A percentile compares a stretch with the other conserved stretches of the same genome.
Evolutionary conservation across 2,329 filamentous ascomycete genomes (phyloP).

Genomic region (Elsinoe necatrix): DNA sequence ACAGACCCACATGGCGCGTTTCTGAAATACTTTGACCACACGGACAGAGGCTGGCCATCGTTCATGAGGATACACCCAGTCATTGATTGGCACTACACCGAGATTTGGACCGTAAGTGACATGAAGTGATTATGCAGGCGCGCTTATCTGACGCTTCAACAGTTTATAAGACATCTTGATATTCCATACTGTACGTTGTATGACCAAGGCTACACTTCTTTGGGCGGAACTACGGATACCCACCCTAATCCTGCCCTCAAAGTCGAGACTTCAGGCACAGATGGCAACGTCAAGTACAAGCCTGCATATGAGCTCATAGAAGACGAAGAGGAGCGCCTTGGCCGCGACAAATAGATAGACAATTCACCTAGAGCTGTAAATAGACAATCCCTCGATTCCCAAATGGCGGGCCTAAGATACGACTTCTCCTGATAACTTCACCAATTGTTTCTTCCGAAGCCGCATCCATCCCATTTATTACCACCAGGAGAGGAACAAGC

Average conservation of each 20-base stretch:
- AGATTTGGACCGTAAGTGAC: constrained; percentile 78
- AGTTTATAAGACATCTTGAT: constrained; percentile 72
- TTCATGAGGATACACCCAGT: constrained; percentile 94
- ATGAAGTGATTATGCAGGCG: background rate
- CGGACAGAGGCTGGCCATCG: constrained; percentile 79
- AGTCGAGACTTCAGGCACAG: constrained; percentile 24
- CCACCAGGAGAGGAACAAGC: too few species aligned
- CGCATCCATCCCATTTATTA: background rate
- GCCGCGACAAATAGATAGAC: constrained; percentile 44
- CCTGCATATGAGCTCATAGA: constrained; percentile 68
- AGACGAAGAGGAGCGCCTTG: constrained; percentile 71
- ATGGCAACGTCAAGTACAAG: constrained; percentile 43
- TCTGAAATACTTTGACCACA: constrained; percentile 75
- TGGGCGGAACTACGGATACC: constrained; percentile 87
- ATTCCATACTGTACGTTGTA: constrained; percentile 84
- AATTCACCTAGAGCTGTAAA: background rate
- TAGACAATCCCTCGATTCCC: too few species aligned
- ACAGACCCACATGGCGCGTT: constrained; percentile 84
- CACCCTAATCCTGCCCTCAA: constrained; percentile 72
- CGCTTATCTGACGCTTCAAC: constrained; percentile 15
- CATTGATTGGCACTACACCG: constrained; percentile 93
- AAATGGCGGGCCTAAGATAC: too few species aligned
- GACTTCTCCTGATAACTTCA: background rate
- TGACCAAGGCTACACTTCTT: constrained; percentile 78
- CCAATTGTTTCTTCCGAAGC: background rate